Conservation (phyloP, 305 asterid genomes). For the Lippia alba region DNA sequence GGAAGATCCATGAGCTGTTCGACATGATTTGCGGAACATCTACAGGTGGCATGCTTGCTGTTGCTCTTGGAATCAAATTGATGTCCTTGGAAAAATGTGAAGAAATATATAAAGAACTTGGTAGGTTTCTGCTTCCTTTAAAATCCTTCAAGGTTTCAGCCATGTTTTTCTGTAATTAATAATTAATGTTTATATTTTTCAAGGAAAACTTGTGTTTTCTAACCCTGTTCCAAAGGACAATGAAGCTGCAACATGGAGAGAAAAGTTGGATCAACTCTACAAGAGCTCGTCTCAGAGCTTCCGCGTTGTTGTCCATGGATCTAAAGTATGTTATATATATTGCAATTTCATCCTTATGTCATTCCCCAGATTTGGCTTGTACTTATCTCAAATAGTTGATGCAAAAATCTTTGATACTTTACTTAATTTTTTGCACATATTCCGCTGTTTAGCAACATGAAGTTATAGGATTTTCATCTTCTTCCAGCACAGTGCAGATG, state of each 20-base stretch:
- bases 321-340: constrained; percentile 64
- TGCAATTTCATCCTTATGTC: constrained; percentile 20
- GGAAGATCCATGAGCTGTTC: constrained; percentile 93
- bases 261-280: constrained; percentile 97
- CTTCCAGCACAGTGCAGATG: constrained; percentile 99
- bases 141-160: constrained; percentile 24
- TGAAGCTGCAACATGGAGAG: constrained; percentile 99
- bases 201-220: constrained; percentile 97
- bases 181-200: constrained; percentile 35
- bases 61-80: constrained; percentile 91
- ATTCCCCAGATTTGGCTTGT: constrained; percentile 34
- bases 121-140: constrained; percentile 49
- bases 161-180: constrained; percentile 1
- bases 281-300: constrained; percentile 98
- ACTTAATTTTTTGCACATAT: not conserved
- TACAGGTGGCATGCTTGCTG: constrained; percentile 99
- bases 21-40: constrained; percentile 99
- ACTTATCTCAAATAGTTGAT: not conserved
- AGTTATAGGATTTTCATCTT: constrained; percentile 40
- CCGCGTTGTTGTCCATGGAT: constrained; percentile 97
- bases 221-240: constrained; percentile 97
- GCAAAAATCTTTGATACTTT: not conserved
- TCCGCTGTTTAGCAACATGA: constrained; percentile 17
- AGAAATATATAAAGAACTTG: constrained; percentile 97
- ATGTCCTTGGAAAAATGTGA: constrained; percentile 97